These are phyloP conservation scores for Phytophthora parvispora DNA, from an alignment of 352 stramenopile species.

Conservation along the genomic window DNA sequence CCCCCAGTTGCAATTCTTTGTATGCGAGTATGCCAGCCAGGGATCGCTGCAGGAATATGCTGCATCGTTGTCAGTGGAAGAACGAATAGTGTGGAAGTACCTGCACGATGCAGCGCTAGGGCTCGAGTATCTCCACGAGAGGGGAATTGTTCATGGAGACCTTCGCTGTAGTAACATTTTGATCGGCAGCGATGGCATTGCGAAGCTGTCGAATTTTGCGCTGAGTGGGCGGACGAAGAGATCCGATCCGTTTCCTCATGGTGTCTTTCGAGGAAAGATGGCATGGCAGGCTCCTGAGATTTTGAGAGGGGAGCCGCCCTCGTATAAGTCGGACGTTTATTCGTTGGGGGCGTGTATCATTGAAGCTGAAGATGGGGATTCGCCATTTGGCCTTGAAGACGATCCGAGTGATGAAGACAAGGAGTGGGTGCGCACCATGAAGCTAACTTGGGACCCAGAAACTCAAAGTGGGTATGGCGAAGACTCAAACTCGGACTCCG, in stretches of 20 bases:
- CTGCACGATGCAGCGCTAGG: slow-evolving; percentile 16
- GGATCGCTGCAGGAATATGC: slow-evolving; percentile 4
- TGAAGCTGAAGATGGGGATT: slow-evolving; percentile 8
- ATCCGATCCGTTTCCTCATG: neutral
- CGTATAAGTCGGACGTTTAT: slow-evolving; percentile 23
- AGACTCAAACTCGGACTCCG: neutral
- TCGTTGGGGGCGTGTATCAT: slow-evolving; percentile 34
- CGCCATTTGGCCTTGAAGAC: neutral
- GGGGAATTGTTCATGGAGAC: slow-evolving; percentile 22
- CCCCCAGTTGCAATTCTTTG: slow-evolving; percentile 11
- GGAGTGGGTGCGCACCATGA: too few relatives aligned
- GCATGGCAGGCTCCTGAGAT: slow-evolving; percentile 23
- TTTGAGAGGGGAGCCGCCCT: neutral
- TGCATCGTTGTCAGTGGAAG: neutral
- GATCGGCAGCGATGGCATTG: slow-evolving; percentile 17
- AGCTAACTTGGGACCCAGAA: too few relatives aligned
- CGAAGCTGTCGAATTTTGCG: slow-evolving; percentile 41
- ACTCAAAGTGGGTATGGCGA: neutral
- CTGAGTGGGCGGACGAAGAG: slow-evolving; percentile 8
- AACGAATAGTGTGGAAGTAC: slow-evolving; percentile 2
- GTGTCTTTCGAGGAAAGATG: neutral
- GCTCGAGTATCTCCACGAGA: slow-evolving; percentile 10
- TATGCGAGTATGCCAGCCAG: slow-evolving; percentile 19
- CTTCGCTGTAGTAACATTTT: slow-evolving; percentile 43
- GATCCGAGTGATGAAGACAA: neutral